Conservation (phyloP, 2,329 filamentous ascomycete genomes). For the Cladosporium halotolerans region DNA sequence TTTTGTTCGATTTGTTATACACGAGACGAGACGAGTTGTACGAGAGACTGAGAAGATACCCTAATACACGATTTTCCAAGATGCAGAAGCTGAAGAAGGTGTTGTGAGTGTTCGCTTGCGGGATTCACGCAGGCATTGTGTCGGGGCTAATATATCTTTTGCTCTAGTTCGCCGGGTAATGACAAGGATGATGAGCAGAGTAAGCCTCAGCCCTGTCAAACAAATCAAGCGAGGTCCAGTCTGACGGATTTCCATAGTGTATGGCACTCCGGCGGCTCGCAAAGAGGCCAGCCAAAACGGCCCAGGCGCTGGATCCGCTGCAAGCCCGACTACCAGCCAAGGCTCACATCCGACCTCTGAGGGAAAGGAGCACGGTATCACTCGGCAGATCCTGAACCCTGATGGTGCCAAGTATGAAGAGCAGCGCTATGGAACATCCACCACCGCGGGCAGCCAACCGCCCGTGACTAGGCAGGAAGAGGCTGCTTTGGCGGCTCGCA, state of each 20-base stretch:
- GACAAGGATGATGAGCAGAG: slow-evolving; percentile 29
- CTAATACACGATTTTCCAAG: background rate
- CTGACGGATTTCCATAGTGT: slow-evolving; percentile 12
- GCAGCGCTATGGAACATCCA: slow-evolving; percentile 17
- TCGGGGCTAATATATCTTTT: background rate
- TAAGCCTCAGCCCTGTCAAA: background rate
- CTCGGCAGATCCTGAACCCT: slow-evolving; percentile 21
- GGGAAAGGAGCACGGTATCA: slow-evolving; percentile 17
- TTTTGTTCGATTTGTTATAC: no score
- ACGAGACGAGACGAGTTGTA: no score
- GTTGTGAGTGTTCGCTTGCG: slow-evolving; percentile 29
- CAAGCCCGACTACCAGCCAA: background rate
- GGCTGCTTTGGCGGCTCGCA: background rate
- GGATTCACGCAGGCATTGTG: no score
- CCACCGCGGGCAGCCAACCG: background rate
- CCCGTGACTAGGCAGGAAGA: background rate
- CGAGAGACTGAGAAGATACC: no score
- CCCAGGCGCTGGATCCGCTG: background rate
- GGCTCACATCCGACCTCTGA: background rate
- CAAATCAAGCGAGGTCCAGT: no score
- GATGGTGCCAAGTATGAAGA: slow-evolving; percentile 22
- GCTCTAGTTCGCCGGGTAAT: slow-evolving; percentile 23
- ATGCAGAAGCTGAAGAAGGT: slow-evolving; percentile 44
- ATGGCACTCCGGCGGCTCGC: slow-evolving; percentile 27
- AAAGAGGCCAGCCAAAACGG: background rate